Evolutionary conservation across 495 filamentous ascomycete species (phyloP), one percentile per base, ranked within the genome.

Genomic region (Lasiosphaeriaceae sp.): DNA sequence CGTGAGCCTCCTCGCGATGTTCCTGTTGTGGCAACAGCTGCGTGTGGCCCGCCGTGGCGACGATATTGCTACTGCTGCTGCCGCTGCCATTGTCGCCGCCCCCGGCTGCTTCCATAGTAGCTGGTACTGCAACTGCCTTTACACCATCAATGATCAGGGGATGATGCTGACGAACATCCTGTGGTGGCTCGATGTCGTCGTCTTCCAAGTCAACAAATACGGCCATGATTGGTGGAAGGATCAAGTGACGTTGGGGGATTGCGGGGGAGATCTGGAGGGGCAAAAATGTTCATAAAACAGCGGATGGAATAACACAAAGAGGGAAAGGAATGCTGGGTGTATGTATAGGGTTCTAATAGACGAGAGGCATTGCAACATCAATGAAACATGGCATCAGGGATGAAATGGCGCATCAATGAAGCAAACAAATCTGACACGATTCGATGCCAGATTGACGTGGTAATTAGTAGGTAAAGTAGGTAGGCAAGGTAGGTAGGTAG

Each of bases 201-300:
- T 83, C 79, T 49, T 81, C 83, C 50, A 87, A 71, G 65, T 87
- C 82, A 63, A 87, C 77, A 66, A 88, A 78, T 50, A 86, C 74
- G 50, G 83, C 85, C 85, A 88, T 88, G 49, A 21, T 58, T 24
- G 49, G n/a, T 16, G 39, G n/a, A 12, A 43, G 12, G 39, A 6
- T 16, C 39, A 12, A 17, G 39, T 17, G 39, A 43, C n/a, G 39
- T 43, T 14, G n/a, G 5, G 39, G 12, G 39, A 12, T 4, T 4
- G 39, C n/a, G 3, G 39, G 5, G 39, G 39, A 11, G 39, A 43
- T 17, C 14, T 43, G 14, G 39, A 43, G 39, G 39, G 39, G 14
- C 12, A 43, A 16, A 43, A 5, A 43, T 14, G 9, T 6, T 16
- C 8, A 43, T 11, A 16, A 11, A 17, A n/a, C 39, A 14, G 16